A percentile compares a stretch with the other conserved stretches of the same genome.
These are phyloP conservation scores for Vararia minispora DNA, from an alignment of 768 basidiomycete genomes.

Conservation along the genomic window DNA sequence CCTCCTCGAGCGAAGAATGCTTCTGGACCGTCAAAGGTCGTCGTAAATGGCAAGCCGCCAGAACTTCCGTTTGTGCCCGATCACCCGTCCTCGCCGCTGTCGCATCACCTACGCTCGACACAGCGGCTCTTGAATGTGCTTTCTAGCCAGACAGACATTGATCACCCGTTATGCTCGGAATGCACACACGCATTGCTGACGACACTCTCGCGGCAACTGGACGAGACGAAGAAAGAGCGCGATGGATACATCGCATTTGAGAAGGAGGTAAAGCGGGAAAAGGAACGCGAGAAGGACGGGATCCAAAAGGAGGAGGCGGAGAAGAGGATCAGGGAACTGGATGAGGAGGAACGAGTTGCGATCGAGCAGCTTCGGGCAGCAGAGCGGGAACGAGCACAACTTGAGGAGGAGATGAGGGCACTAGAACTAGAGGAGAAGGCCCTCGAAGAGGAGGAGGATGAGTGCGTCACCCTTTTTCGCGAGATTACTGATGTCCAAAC, in stretches of 20 bases:
- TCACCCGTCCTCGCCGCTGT: conserved; percentile 59
- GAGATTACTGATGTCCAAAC: conserved; percentile 5
- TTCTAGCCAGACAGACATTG: conserved; percentile 67
- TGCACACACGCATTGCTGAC: conserved; percentile 78
- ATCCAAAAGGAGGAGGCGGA: conserved; percentile 54
- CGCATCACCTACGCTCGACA: conserved; percentile 68
- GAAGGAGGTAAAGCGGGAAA: conserved; percentile 74
- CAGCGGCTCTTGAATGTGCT: conserved; percentile 66
- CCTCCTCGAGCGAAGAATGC: conserved; percentile 33
- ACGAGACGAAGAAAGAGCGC: conserved; percentile 84
- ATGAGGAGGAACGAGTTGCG: conserved; percentile 53
- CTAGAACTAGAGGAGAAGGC: conserved; percentile 70
- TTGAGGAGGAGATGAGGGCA: conserved; percentile 59
- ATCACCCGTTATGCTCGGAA: conserved; percentile 92
- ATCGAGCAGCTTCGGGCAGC: conserved; percentile 66
- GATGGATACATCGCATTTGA: conserved; percentile 93
- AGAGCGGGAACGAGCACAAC: conserved; percentile 64
- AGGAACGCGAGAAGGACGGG: conserved; percentile 57
- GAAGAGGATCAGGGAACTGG: conserved; percentile 62
- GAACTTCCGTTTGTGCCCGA: conserved; percentile 33
- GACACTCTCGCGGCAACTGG: conserved; percentile 68
- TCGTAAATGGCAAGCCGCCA: conserved; percentile 16
- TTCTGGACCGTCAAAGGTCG: conserved; percentile 27
- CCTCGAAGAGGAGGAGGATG: conserved; percentile 75
- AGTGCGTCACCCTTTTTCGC: conserved; percentile 35